Conservation (phyloP, 2,329 filamentous ascomycete genomes). For the Pseudogymnoascus sp. region DNA sequence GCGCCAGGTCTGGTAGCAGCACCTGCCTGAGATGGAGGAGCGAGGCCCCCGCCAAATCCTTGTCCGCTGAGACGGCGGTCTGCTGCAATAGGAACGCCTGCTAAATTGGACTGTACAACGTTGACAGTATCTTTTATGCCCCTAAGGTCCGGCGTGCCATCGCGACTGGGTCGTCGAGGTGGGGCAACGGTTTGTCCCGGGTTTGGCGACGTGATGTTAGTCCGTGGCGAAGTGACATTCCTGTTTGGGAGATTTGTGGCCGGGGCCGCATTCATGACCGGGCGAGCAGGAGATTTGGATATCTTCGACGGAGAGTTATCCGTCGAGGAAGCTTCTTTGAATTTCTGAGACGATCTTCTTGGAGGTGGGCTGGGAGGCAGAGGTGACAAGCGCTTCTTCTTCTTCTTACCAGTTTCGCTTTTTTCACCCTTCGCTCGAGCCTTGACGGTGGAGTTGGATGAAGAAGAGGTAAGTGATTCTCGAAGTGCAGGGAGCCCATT, state of each 20-base stretch:
- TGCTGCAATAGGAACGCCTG: conserved; percentile 40
- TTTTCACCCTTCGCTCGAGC: conserved; percentile 39
- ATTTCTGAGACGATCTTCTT: conserved; percentile 53
- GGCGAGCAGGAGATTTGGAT: conserved; percentile 28
- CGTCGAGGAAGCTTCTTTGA: conserved; percentile 32
- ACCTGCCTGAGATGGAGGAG: conserved; percentile 22
- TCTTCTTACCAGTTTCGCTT: conserved; percentile 26
- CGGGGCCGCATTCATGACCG: conserved; percentile 20
- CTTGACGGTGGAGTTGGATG: conserved; percentile 61
- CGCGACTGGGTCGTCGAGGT: conserved; percentile 58
- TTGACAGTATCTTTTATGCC: conserved; percentile 15
- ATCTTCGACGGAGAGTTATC: conserved; percentile 34
- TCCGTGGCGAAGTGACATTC: conserved; percentile 26
- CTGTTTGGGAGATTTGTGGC: conserved; percentile 17
- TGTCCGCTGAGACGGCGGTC: conserved; percentile 19
- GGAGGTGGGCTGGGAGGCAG: conserved; percentile 53
- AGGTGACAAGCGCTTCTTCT: conserved; percentile 38
- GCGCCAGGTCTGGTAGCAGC: conserved; percentile 30
- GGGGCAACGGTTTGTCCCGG: conserved; percentile 24
- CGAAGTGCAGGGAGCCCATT: conserved; percentile 57
- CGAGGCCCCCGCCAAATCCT: conserved; percentile 16
- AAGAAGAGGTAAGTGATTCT: conserved; percentile 65
- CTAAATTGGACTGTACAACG: conserved; percentile 35
- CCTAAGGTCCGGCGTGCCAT: conserved; percentile 57
- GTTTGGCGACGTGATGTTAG: conserved; percentile 26